Conservation (phyloP, 371 early-diverging fungal species). For the Lichtheimia hyalospora region DNA sequence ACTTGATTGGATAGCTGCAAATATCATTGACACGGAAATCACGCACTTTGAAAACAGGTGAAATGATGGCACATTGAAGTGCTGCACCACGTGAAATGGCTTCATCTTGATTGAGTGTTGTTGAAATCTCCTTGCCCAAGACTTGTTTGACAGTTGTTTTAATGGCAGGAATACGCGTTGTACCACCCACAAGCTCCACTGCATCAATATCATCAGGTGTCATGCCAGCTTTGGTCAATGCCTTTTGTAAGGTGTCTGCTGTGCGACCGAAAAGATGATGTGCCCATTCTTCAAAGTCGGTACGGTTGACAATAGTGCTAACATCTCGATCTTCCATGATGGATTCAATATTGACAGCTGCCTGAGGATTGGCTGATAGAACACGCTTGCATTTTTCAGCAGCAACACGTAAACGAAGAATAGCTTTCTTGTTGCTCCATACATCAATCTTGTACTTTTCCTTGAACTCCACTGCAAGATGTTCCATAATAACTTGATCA, state of each 20-base stretch:
- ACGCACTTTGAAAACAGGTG: constrained; percentile 96
- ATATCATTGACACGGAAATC: constrained; percentile 93
- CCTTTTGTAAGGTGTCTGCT: constrained; percentile 71
- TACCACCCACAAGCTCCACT: constrained; percentile 93
- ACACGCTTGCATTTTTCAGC: constrained; percentile 97
- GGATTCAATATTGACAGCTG: constrained; percentile 92
- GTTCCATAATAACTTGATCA: constrained; percentile 86
- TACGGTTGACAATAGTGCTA: constrained; percentile 74
- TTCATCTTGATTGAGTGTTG: constrained; percentile 97
- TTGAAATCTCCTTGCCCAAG: constrained; percentile 84
- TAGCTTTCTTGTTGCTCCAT: constrained; percentile 84
- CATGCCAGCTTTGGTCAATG: constrained; percentile 77
- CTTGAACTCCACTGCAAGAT: constrained; percentile 85
- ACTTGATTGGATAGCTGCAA: constrained; percentile 63
- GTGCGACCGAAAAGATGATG: constrained; percentile 75
- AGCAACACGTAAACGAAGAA: constrained; percentile 87
- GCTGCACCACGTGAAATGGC: constrained; percentile 96
- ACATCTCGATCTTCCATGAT: constrained; percentile 95
- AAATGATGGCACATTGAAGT: constrained; percentile 95
- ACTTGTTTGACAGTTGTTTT: constrained; percentile 84
- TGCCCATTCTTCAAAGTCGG: constrained; percentile 86
- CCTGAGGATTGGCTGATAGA: constrained; percentile 89
- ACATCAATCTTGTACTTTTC: constrained; percentile 96
- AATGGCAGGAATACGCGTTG: constrained; percentile 92
- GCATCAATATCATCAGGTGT: constrained; percentile 83